Conservation (phyloP, 192 early-diverging fungal species). For the Piromyces sp. region DNA sequence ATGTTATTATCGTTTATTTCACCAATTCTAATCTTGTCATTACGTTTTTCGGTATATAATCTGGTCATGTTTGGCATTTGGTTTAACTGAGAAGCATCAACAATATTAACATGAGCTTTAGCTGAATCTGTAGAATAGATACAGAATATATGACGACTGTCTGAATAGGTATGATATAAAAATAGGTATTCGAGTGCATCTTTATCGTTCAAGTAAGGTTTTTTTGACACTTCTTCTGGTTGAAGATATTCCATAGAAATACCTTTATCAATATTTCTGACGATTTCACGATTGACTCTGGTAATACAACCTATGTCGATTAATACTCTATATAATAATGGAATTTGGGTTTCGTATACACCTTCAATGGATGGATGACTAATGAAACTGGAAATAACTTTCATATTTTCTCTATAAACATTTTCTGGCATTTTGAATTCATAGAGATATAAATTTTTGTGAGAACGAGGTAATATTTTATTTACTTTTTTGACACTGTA, state of each 20-base stretch:
- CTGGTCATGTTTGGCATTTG: slow-evolving; percentile 54
- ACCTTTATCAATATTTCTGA: slow-evolving; percentile 17
- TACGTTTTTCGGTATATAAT: slow-evolving; percentile 41
- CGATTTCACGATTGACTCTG: slow-evolving; percentile 4
- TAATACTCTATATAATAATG: slow-evolving; percentile 61
- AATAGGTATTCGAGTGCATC: slow-evolving; percentile 43
- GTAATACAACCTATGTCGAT: slow-evolving; percentile 53
- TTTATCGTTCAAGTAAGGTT: slow-evolving; percentile 17
- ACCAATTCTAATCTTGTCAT: slow-evolving; percentile 13
- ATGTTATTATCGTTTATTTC: slow-evolving; percentile 7
- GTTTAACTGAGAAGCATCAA: slow-evolving; percentile 39
- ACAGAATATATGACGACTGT: slow-evolving; percentile 45
- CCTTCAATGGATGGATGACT: slow-evolving; percentile 76
- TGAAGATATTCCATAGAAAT: slow-evolving; percentile 25
- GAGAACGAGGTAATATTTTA: slow-evolving; percentile 60
- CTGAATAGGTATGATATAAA: slow-evolving; percentile 53
- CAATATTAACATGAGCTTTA: slow-evolving; percentile 50
- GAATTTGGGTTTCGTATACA: slow-evolving; percentile 84
- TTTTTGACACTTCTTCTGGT: slow-evolving; percentile 8
- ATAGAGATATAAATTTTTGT: slow-evolving; percentile 53
- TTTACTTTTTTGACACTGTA: background rate
- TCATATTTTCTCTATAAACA: slow-evolving; percentile 50
- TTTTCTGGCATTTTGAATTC: slow-evolving; percentile 64
- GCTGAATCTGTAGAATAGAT: slow-evolving; percentile 43
- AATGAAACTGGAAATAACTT: slow-evolving; percentile 60